Evolutionary conservation across 2,329 filamentous ascomycete species (phyloP).

Genomic region (Fusarium pseudonygamai): DNA sequence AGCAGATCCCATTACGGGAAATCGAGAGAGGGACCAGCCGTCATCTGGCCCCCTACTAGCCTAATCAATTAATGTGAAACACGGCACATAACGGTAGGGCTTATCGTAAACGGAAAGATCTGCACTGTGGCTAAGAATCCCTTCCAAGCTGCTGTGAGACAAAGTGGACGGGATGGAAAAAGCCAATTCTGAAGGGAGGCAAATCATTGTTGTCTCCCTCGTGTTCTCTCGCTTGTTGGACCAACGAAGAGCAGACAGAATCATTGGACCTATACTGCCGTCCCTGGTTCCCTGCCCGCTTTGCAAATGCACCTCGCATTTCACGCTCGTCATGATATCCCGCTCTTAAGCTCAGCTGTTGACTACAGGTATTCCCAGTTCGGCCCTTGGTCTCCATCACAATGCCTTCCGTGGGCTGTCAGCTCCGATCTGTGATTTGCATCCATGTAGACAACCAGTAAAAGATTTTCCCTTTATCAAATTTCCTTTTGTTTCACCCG

Average conservation of each 20-base stretch:
- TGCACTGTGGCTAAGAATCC: neutral
- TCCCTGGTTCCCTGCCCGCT: neutral
- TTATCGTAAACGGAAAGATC: neutral
- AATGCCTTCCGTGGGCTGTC: neutral
- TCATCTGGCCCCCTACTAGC: neutral
- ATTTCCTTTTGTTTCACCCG: neutral
- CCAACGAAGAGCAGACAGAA: rapidly evolving
- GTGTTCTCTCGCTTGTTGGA: neutral
- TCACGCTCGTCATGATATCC: no score
- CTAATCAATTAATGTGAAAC: neutral
- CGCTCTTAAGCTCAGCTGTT: neutral
- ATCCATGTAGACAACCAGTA: neutral
- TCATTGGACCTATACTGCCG: neutral
- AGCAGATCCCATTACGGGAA: neutral
- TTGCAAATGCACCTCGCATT: neutral
- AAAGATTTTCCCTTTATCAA: neutral
- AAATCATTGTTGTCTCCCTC: neutral
- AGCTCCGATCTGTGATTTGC: neutral
- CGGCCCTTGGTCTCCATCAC: rapidly evolving
- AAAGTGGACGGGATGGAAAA: neutral
- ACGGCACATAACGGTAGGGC: neutral
- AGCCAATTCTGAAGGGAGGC: neutral
- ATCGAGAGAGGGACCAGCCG: neutral
- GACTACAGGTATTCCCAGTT: neutral
- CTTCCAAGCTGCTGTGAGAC: neutral